These are phyloP conservation scores for Voacanga thouarsii DNA, from an alignment of 257 asterid species.

Conservation along the genomic window DNA sequence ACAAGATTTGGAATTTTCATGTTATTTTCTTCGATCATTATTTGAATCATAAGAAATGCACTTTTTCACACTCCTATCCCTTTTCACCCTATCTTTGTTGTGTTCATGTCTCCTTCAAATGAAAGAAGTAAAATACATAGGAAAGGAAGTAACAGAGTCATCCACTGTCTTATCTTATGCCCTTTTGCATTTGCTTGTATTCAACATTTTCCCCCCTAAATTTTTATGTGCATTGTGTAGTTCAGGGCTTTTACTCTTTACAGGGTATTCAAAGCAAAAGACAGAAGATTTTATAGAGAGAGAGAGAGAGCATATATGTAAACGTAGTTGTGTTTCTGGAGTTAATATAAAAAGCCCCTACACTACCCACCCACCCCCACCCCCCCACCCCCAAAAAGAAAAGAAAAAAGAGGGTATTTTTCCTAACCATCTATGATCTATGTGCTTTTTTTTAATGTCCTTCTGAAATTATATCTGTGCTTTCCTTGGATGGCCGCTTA, in stretches of 20 bases:
- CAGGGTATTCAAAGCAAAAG: no score
- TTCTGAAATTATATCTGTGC: background rate
- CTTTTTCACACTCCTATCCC: background rate
- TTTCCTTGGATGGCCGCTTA: background rate
- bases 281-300: background rate
- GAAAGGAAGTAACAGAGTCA: background rate
- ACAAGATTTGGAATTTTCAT: background rate
- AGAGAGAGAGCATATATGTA: background rate
- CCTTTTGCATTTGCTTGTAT: background rate
- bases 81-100: background rate
- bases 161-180: background rate
- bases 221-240: no score
- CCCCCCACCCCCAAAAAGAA: no score
- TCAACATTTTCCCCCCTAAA: background rate
- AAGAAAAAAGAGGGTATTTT: no score
- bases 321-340: no score
- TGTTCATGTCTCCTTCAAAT: no score
- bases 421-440: background rate
- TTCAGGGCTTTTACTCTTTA: background rate
- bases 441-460: background rate
- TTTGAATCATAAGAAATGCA: background rate
- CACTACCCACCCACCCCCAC: no score
- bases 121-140: background rate
- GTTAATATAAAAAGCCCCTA: no score
- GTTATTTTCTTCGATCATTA: background rate